Percentiles rank a stretch among this genome's conserved stretches.
These are phyloP conservation scores for Plasmodium inui DNA, from an alignment of 169 alveolate species.

Conservation along the genomic window DNA sequence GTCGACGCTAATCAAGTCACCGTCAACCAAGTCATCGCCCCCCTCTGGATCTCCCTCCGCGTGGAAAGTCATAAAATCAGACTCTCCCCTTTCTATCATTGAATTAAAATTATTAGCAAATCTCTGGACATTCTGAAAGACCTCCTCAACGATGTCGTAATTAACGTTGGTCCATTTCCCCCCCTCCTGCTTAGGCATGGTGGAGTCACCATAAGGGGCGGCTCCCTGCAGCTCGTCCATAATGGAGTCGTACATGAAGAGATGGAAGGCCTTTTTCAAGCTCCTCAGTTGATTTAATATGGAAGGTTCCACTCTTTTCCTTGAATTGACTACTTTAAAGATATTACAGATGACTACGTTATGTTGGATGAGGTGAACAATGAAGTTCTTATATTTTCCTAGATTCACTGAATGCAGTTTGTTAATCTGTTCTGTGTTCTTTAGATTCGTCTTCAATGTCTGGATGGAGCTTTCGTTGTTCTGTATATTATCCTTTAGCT, in stretches of 20 bases:
- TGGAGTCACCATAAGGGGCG: background rate
- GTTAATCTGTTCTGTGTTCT: conserved; percentile 38
- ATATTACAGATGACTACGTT: conserved; percentile 20
- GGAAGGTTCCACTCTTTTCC: conserved; percentile 6
- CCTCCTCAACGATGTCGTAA: background rate
- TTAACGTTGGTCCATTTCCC: background rate
- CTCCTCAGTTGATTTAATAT: background rate
- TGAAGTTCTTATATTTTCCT: conserved; percentile 22
- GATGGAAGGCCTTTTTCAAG: background rate
- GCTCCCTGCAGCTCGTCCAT: background rate
- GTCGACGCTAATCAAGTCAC: too few relatives aligned
- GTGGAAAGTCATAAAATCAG: background rate
- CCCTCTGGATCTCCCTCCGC: background rate
- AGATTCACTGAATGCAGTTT: conserved; percentile 2
- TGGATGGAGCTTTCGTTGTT: conserved; percentile 15
- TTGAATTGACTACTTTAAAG: conserved; percentile 2
- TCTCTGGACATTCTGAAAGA: background rate
- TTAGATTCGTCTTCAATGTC: conserved; percentile 1
- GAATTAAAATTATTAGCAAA: conserved; percentile 12
- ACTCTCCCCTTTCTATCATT: background rate
- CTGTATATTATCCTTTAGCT: conserved; percentile 17
- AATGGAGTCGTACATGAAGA: conserved; percentile 5
- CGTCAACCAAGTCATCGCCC: background rate
- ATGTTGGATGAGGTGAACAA: conserved; percentile 16
- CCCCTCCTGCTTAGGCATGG: background rate